Percentiles rank a stretch among this genome's conserved stretches.
Conservation (phyloP, 345 rosid genomes). For the Camelina laxa region DNA sequence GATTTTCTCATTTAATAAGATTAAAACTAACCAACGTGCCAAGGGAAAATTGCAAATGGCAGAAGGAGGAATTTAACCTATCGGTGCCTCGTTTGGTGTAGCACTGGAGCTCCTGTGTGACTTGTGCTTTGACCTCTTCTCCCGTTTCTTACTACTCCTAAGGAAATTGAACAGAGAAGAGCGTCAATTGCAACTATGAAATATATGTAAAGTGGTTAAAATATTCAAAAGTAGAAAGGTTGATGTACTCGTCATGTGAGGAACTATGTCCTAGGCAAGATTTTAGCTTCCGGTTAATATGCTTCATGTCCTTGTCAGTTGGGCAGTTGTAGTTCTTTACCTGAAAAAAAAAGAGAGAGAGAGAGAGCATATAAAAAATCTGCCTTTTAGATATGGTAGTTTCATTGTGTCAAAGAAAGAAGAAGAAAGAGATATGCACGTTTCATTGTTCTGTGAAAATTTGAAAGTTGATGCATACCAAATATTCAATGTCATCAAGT, state of each 20-base stretch:
- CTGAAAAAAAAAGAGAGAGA: constrained; percentile 48
- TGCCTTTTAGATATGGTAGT: constrained; percentile 5
- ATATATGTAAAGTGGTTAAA: not conserved
- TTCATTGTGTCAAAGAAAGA: not conserved
- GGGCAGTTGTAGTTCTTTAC: constrained; percentile 72
- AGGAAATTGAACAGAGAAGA: not conserved
- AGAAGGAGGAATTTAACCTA: constrained; percentile 25
- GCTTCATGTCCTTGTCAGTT: constrained; percentile 94
- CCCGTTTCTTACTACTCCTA: constrained; percentile 81
- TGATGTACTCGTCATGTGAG: constrained; percentile 77
- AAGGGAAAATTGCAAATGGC: constrained; percentile 14
- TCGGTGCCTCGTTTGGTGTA: constrained; percentile 36
- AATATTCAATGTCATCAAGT: constrained; percentile 59
- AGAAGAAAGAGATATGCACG: too few species aligned
- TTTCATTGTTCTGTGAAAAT: not conserved
- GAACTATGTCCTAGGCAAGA: constrained; percentile 91
- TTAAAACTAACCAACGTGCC: constrained; percentile 10
- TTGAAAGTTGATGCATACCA: constrained; percentile 51
- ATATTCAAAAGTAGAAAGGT: constrained; percentile 10
- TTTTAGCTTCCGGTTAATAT: constrained; percentile 86
- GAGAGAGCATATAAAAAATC: not conserved
- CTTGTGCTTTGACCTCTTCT: constrained; percentile 90
- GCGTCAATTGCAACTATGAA: not conserved
- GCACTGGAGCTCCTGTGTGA: constrained; percentile 64
- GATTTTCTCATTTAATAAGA: constrained; percentile 5